Base-by-base conservation (phyloP, 78 protist genomes). In the Planoprotostelium fungivorum region DNA sequence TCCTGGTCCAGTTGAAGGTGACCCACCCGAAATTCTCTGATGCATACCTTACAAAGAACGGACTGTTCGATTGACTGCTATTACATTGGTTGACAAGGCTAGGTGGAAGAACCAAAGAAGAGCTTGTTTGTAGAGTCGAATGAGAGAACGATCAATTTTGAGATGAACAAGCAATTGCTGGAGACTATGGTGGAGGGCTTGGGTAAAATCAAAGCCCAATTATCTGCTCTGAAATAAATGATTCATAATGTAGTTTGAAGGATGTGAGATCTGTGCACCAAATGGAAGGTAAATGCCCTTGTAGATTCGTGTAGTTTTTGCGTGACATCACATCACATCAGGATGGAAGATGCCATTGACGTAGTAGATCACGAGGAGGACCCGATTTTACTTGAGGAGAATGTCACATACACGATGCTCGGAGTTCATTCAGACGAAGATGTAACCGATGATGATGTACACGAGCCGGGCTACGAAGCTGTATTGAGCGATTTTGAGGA, bases 171-270 rank as follows among this genome's bases (percentile, higher is more conserved):
- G 73, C 90, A 91, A 28, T 83, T 88, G 29, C 85, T 91, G 29
- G 90, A 84, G 0, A 88, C 93, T 0, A 88, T 91, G 90, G 86
- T 91, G n/a, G 93, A 91, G 25, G 93, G 93, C 51, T 35, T 91
- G 35, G 89, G 90, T 88, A 91, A 91, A 84, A 91, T 91, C 35
- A 29, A 84, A 28, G 93, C 86, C 51, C 93, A 91, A 84, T 34
- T 91, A 23, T n/a, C 89, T 25, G 35, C 90, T 23, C 34, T 91
- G 34, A 88, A 88, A 31, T 63, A 10, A 10, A 85, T 35, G 38
- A 85, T 23, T 23, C 31, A 85, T n/a, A n/a, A n/a, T n/a, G n/a
- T n/a, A n/a, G n/a, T n/a, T n/a, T n/a, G n/a, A n/a, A n/a, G n/a
- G n/a, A n/a, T n/a, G n/a, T n/a, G n/a, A n/a, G n/a, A n/a, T n/a